These are phyloP conservation scores for Clavispora asparagi DNA, from an alignment of 805 yeast species.

Conservation along the genomic window DNA sequence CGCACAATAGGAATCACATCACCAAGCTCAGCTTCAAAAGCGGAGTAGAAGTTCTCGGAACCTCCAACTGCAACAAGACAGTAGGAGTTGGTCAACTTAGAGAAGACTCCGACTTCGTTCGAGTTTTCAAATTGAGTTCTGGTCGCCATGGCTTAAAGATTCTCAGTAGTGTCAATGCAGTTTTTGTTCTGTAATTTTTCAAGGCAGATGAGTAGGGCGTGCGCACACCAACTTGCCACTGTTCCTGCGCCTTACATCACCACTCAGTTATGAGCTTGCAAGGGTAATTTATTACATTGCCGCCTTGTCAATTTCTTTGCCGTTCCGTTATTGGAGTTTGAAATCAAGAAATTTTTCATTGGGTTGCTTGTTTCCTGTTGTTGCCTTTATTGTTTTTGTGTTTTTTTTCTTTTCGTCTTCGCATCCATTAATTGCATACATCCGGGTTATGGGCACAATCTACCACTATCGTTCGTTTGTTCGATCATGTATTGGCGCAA, in stretches of 20 bases:
- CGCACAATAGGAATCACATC: constrained; percentile 95
- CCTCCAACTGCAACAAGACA: constrained; percentile 97
- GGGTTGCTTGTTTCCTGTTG: too few species aligned
- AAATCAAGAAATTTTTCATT: too few species aligned
- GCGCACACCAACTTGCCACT: neutral
- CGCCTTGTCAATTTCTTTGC: neutral
- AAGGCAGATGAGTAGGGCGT: constrained; percentile 5
- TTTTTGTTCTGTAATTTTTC: constrained; percentile 1
- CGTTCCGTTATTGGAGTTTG: too few species aligned
- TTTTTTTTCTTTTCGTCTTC: too few species aligned
- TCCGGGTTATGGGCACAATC: too few species aligned
- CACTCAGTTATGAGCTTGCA: neutral
- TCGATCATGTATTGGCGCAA: too few species aligned
- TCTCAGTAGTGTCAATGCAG: neutral
- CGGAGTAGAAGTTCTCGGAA: constrained; percentile 76
- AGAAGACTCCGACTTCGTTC: constrained; percentile 88
- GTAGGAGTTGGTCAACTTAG: constrained; percentile 94
- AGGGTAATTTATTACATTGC: neutral
- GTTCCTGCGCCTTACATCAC: neutral
- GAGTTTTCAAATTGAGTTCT: constrained; percentile 82
- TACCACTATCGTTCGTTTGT: too few species aligned
- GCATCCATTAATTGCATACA: too few species aligned
- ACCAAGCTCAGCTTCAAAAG: constrained; percentile 96
- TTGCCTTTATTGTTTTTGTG: too few species aligned
- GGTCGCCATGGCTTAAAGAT: constrained; percentile 45